Evolutionary conservation across 192 early-diverging fungal species (phyloP), one percentile per base, ranked within the genome.

Genomic region (Gonapodya sp.): DNA sequence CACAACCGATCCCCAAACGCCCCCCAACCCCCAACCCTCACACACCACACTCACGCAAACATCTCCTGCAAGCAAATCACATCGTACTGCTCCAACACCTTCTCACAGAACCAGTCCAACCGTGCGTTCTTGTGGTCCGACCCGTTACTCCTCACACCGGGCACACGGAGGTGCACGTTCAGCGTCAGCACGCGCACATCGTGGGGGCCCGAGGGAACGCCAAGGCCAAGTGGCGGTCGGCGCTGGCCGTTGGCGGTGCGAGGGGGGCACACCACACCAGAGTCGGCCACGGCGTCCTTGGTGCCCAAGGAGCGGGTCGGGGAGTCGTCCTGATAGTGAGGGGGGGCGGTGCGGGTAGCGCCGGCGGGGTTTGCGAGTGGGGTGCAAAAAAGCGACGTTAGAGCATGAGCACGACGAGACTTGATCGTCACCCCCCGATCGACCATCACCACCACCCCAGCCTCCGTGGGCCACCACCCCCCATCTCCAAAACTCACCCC

Each of bases 51-150:
- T 64, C 46, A 64, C 34, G 92, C 91, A 87, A 93, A 96, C 81
- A 93, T 89, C 81, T 96, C 95, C 82, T 96, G 94, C 80, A 96
- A 86, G 64, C 89, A 88, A 34, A 96, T 88, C 24, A 96, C 85
- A 83, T 95, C 93, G 84, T 92, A 93, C n/a, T 89, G 81, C n/a
- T 87, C 89, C 36, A 95, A 85, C 31, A 94, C 83, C 78, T 88
- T 81, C 34, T 89, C 85, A 36, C 93, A 89, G 80, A 95, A 89
- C 73, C 90, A 91, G 73, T 85, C 90, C 78, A 95, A 84, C 31
- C 95, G 89, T n/a, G 83, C 88, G 78, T 93, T 90, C 82, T 96
- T 96, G 88, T 92, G 92, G 86, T 96, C 95, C 32, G 88, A 89
- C 79, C 85, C 84, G 84, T 94, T 91, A 82, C 89, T 93, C 74